Evolutionary conservation across 495 filamentous ascomycete species (phyloP).

Genomic region (Talaromyces proteolyticus): DNA sequence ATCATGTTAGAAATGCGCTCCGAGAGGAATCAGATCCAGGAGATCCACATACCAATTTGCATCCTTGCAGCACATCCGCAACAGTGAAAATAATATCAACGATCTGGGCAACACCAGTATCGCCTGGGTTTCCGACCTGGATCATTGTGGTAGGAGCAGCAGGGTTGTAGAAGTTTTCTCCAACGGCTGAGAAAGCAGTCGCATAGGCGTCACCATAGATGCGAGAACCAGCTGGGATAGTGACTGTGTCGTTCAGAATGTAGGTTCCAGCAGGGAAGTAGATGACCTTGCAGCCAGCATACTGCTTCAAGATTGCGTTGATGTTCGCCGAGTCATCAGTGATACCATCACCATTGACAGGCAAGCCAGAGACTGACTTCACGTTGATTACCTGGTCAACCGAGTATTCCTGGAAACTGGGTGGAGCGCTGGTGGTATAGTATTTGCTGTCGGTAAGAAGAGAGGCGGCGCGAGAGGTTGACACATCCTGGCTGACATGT

Average conservation of each 20-base stretch:
- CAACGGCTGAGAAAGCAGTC: slow-evolving; percentile 42
- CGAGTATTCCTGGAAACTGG: slow-evolving; percentile 45
- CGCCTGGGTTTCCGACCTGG: slow-evolving; percentile 47
- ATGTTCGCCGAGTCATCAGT: slow-evolving; percentile 42
- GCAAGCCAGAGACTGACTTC: slow-evolving; percentile 30
- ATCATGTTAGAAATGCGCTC: not conserved
- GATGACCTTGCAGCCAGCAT: slow-evolving; percentile 44
- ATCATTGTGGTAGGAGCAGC: slow-evolving; percentile 50
- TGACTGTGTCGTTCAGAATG: slow-evolving; percentile 49
- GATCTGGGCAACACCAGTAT: slow-evolving; percentile 53
- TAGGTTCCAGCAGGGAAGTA: slow-evolving; percentile 61
- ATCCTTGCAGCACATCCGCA: slow-evolving; percentile 43
- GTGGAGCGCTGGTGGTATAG: slow-evolving; percentile 28
- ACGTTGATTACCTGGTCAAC: slow-evolving; percentile 42
- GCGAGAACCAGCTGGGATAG: slow-evolving; percentile 45
- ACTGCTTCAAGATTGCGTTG: slow-evolving; percentile 43
- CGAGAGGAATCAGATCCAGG: not conserved
- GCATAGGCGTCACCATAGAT: slow-evolving; percentile 51
- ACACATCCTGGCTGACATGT: slow-evolving; percentile 9
- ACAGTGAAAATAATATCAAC: slow-evolving; percentile 52
- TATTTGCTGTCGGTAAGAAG: slow-evolving; percentile 17
- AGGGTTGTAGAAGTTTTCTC: slow-evolving; percentile 45
- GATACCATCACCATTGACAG: slow-evolving; percentile 32
- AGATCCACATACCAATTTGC: slow-evolving; percentile 29
- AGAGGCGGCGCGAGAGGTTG: slow-evolving; percentile 13